Evolutionary conservation across 2,329 filamentous ascomycete species (phyloP), one percentile per base, ranked within the genome.

Genomic region (Diaporthe ilicicola): DNA sequence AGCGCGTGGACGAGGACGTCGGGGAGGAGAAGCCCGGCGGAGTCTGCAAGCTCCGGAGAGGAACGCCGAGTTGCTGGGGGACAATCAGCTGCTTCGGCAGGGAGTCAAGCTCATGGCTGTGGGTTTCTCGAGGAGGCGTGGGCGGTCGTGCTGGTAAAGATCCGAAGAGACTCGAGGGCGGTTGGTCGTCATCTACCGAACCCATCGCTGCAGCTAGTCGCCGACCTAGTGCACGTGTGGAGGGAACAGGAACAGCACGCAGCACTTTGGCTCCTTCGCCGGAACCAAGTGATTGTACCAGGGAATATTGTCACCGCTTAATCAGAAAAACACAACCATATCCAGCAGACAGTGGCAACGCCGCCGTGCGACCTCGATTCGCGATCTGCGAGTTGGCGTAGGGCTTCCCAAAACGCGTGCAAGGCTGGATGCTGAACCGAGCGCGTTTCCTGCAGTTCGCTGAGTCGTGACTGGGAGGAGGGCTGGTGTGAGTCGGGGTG

Each of bases 121-220:
- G 42, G 44, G 85, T 82, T 78, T 89, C 88, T 75, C 86, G 87
- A n/a, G 90, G 90, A 56, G 91, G 90, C 42, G 90, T 93, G n/a
- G 91, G 90, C 32, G 90, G 90, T 79, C 89, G 86, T 72, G 88
- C 80, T 73, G 86, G 83, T 67, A 90, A 82, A 70, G 84, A 83
- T 73, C 89, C 86, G 75, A 90, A 82, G 76, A 84, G 78, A 75
- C 76, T 81, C 73, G 82, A 78, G 72, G 79, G 76, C 71, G 70
- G 72, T 64, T 53, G 64, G 34, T 71, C 69, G 50, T 70, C 68
- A 29, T 64, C 59, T 37, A 32, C 37, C 69, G 71, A 64, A 65
- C 66, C 66, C 67, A 73, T 73, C 48, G 72, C 70, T 67, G 65
- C 71, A 55, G 69, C 32, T 29, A 64, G 70, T 48, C 17, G 66